A percentile compares a stretch with the other conserved stretches of the same genome.
Conservation (phyloP, 78 protist genomes). For the Creolimax fragrantissima region DNA sequence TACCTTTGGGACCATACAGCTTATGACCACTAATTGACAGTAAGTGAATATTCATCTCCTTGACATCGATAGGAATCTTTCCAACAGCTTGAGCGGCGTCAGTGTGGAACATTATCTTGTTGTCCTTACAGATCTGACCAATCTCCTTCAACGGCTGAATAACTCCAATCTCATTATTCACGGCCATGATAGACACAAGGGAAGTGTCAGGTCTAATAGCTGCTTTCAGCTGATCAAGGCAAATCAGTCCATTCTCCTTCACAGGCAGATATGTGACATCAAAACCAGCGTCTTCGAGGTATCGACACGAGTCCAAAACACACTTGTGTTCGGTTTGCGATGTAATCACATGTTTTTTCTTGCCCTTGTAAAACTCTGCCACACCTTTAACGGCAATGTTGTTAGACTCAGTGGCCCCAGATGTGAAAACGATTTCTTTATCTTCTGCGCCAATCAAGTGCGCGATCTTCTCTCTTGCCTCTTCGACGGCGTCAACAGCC, state of each 20-base stretch:
- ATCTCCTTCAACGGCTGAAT: background rate
- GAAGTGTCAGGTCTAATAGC: conserved; percentile 83
- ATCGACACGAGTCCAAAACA: conserved; percentile 93
- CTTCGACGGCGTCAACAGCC: conserved; percentile 72
- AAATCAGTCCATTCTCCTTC: conserved; percentile 63
- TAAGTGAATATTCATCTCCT: conserved; percentile 70
- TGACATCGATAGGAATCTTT: conserved; percentile 91
- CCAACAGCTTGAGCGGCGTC: conserved; percentile 97
- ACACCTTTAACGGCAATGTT: conserved; percentile 94
- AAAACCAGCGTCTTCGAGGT: conserved; percentile 82
- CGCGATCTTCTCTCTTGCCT: conserved; percentile 77
- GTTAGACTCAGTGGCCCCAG: conserved; percentile 97
- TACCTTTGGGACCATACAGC: conserved; percentile 84
- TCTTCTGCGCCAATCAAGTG: conserved; percentile 70
- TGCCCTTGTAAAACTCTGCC: conserved; percentile 69
- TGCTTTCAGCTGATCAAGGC: conserved; percentile 45
- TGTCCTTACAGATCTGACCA: conserved; percentile 55
- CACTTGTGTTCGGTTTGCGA: conserved; percentile 87
- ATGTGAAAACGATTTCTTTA: conserved; percentile 90
- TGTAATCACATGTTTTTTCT: conserved; percentile 87
- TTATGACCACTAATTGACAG: conserved; percentile 93
- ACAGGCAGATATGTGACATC: conserved; percentile 79
- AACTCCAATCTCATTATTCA: conserved; percentile 95
- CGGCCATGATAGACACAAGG: conserved; percentile 90
- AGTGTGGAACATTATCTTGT: conserved; percentile 76